Evolutionary conservation across 495 filamentous ascomycete species (phyloP).

Genomic region (Cenococcum geophilum): DNA sequence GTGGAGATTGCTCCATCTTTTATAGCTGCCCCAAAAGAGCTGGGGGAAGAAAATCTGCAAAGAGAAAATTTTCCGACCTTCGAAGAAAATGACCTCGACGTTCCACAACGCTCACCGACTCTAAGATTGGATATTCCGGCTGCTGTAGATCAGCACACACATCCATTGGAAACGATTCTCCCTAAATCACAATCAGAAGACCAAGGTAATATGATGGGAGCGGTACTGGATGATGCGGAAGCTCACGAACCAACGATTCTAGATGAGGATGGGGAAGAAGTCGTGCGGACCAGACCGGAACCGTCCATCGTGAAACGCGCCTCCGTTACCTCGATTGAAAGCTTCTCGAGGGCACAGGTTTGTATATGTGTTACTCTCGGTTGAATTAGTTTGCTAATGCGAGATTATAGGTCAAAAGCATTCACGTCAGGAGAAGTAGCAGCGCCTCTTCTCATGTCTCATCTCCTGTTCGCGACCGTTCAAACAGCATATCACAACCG

Average conservation of each 20-base stretch:
- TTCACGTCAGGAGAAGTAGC: conserved; percentile 1
- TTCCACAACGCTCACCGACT: not conserved
- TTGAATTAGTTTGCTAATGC: not conserved
- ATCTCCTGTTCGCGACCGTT: not conserved
- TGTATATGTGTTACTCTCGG: conserved; percentile 8
- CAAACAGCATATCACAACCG: not conserved
- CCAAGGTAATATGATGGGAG: not conserved
- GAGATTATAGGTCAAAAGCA: conserved; percentile 6
- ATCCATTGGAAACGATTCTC: not conserved
- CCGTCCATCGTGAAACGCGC: conserved; percentile 25
- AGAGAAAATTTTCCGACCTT: not conserved
- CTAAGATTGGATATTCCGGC: not conserved
- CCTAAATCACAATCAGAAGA: not conserved
- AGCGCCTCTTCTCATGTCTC: not conserved
- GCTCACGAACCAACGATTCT: not conserved
- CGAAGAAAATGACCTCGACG: not conserved
- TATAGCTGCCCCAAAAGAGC: not conserved
- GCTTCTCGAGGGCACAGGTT: conserved; percentile 23
- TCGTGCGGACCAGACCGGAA: not conserved
- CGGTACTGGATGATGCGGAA: not conserved
- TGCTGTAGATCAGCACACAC: not conserved
- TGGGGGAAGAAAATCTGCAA: not conserved
- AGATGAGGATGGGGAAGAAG: not conserved
- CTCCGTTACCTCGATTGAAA: conserved; percentile 30
- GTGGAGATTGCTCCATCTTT: not conserved